Conservation (phyloP, 768 basidiomycete genomes). For the Xanthoconium purpureum region DNA sequence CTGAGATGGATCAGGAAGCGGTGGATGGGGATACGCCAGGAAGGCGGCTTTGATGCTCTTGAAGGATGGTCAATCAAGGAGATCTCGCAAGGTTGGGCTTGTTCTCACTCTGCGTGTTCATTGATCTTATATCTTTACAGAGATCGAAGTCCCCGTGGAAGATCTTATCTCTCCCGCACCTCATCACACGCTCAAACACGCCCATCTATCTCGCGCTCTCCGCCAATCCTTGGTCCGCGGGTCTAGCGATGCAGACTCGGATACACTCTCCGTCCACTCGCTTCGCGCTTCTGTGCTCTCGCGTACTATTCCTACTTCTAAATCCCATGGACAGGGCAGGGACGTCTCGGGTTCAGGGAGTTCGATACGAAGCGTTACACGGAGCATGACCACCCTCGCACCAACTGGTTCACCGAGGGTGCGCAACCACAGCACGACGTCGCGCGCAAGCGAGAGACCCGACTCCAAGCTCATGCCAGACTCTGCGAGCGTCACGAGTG, state of each 20-base stretch:
- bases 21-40: conserved; percentile 72
- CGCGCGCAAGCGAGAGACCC: conserved; percentile 42
- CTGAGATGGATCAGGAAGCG: conserved; percentile 69
- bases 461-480: conserved; percentile 73
- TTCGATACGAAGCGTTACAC: conserved; percentile 47
- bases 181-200: conserved; percentile 21
- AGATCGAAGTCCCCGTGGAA: conserved; percentile 75
- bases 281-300: conserved; percentile 44
- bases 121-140: conserved; percentile 34
- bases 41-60: conserved; percentile 78
- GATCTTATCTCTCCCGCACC: conserved; percentile 60
- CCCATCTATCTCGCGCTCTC: conserved; percentile 27
- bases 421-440: conserved; percentile 27
- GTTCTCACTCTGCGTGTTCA: background rate
- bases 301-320: conserved; percentile 26
- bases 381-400: conserved; percentile 35
- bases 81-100: conserved; percentile 43
- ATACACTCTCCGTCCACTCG: conserved; percentile 45
- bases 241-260: conserved; percentile 34
- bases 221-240: conserved; percentile 30
- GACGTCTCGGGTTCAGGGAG: conserved; percentile 27
- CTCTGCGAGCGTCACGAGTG: conserved; percentile 26
- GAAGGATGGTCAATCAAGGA: conserved; percentile 89
- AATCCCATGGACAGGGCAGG: conserved; percentile 23
- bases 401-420: conserved; percentile 15